A percentile compares a stretch with the other conserved stretches of the same genome.
These are phyloP conservation scores for Tripidium arundinaceum DNA, from an alignment of 202 grass and related monocot genomes.

Conservation along the genomic window DNA sequence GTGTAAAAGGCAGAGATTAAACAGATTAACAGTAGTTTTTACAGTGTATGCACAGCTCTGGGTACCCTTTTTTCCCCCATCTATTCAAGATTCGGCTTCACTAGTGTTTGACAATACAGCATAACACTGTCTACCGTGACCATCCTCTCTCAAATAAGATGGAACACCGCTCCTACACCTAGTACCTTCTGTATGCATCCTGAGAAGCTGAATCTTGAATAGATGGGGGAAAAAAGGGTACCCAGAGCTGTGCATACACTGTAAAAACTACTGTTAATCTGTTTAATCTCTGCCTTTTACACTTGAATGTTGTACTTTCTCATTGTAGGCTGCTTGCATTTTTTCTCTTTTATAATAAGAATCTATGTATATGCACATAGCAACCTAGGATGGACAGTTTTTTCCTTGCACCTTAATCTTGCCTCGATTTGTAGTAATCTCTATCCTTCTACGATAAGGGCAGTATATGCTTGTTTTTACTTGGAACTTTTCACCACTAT, in stretches of 20 bases:
- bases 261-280: too few relatives aligned
- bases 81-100: not conserved
- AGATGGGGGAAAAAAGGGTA: too few relatives aligned
- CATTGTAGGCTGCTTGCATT: not conserved
- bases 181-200: conserved; percentile 20
- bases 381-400: not conserved
- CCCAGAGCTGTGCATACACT: too few relatives aligned
- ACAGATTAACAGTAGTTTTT: too few relatives aligned
- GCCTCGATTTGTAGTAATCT: not conserved
- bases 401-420: not conserved
- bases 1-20: not conserved
- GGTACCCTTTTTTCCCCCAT: not conserved
- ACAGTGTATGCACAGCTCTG: too few relatives aligned
- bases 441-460: not conserved
- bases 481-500: not conserved
- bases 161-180: conserved; percentile 25
- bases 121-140: conserved; percentile 2
- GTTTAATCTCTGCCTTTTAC: too few relatives aligned
- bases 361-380: not conserved
- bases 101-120: not conserved
- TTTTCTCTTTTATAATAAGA: not conserved
- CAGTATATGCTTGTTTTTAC: conserved; percentile 9
- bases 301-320: conserved; percentile 25
- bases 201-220: conserved; percentile 54
- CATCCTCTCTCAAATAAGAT: not conserved